Evolutionary conservation across 75 land plant species (phyloP).

Genomic region (Isoetes taiwanensis): DNA sequence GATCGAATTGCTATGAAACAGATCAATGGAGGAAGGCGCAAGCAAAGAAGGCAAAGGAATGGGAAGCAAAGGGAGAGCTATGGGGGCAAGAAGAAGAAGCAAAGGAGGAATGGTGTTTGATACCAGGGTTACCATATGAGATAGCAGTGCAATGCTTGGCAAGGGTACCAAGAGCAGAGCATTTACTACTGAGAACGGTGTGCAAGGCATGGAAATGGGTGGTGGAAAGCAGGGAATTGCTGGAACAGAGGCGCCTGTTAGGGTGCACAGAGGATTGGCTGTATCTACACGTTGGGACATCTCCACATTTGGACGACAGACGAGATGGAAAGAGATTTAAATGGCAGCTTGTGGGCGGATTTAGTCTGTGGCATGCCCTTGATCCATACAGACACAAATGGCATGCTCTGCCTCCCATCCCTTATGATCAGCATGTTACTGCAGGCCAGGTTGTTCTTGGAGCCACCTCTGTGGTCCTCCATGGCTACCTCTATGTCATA

Average conservation of each 20-base stretch:
- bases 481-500: slow-evolving; percentile 2
- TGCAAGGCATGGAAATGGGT: background rate
- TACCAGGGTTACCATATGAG: background rate
- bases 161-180: background rate
- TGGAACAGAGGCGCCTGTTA: background rate
- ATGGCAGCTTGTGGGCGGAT: slow-evolving; percentile 6
- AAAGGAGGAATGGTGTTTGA: background rate
- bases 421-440: background rate
- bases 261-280: slow-evolving; percentile 5
- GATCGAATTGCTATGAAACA: no score
- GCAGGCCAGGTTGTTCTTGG: slow-evolving; percentile 1
- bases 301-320: slow-evolving; percentile 3
- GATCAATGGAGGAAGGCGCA: no score
- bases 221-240: background rate
- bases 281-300: background rate
- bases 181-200: background rate
- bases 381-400: slow-evolving; percentile 4
- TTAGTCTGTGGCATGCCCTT: slow-evolving; percentile 4
- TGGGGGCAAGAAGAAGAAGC: no score
- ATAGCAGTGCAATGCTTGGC: background rate
- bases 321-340: background rate
- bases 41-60: no score
- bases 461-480: background rate
- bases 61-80: no score
- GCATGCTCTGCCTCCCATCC: slow-evolving; percentile 2